Evolutionary conservation across 768 basidiomycete genomes (phyloP), one percentile per base, ranked within the genome.

Genomic region (Clathrus columnatus): DNA sequence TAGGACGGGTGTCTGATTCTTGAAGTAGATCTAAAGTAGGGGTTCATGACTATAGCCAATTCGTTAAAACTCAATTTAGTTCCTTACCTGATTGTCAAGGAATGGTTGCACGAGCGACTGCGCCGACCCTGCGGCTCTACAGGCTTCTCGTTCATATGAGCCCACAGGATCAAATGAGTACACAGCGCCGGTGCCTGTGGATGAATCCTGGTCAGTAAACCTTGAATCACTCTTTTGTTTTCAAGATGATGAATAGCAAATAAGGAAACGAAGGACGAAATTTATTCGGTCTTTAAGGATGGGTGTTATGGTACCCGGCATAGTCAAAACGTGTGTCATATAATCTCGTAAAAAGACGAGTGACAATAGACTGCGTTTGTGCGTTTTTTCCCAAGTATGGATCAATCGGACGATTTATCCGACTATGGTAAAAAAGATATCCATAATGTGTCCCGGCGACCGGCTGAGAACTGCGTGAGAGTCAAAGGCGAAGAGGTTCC

Each of bases 121-220:
- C n/a, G 94, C 95, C 16, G 94, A 87, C 49, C 96, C 96, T 48
- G 94, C 93, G 36, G 94, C 94, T 59, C 96, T 85, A 73, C 94
- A 98, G 28, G 89, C 82, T 73, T 96, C 93, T 58, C 96, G 87
- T 72, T 98, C 94, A 69, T 99, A 99, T 48, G 90, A 93, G 24
- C 96, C 96, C 28, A 98, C 92, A 36, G 96, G 96, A 71, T 99
- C 96, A 70, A 96, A 99, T n/a, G 95, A 97, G 77, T 99, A 99
- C 27, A 99, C 94, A 8, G 95, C 91, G 51, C 96, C 96, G 32
- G 90, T 82, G 10, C 94, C 92, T 95, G 67, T 3, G 32, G 24
- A 27, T 20, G 54, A 41, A 29, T n/a, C n/a, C n/a, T n/a, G n/a
- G n/a, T n/a, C n/a, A n/a, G n/a, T n/a, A n/a, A n/a, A n/a, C n/a